Conservation (phyloP, 2,329 filamentous ascomycete species). For the Macrophomina phaseolina region DNA sequence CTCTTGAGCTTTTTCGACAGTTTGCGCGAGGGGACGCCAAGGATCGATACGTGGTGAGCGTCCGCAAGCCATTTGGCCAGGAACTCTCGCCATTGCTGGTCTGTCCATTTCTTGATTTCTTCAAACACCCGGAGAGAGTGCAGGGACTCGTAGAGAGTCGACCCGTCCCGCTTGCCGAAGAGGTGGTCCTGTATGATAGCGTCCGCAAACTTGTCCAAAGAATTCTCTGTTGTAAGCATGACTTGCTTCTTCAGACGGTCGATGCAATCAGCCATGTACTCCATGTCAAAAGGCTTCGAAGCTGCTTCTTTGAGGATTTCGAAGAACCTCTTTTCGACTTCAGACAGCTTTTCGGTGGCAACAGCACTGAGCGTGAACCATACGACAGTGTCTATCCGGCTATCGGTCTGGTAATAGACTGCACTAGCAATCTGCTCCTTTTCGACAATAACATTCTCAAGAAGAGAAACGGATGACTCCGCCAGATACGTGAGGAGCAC, state of each 20-base stretch:
- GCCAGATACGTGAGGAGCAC: conserved; percentile 85
- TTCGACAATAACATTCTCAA: conserved; percentile 92
- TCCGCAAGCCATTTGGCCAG: conserved; percentile 84
- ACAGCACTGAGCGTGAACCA: conserved; percentile 88
- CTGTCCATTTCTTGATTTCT: conserved; percentile 76
- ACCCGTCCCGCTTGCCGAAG: conserved; percentile 85
- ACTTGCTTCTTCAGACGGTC: conserved; percentile 79
- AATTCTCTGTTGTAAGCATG: conserved; percentile 82
- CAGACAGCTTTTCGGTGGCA: conserved; percentile 80
- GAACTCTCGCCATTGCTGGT: conserved; percentile 82
- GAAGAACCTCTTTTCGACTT: conserved; percentile 85
- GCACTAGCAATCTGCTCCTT: conserved; percentile 90
- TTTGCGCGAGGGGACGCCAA: conserved; percentile 83
- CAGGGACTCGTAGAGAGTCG: conserved; percentile 48
- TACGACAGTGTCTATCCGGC: conserved; percentile 80
- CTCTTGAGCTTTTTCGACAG: conserved; percentile 81
- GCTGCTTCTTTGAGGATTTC: conserved; percentile 82
- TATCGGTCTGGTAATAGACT: conserved; percentile 79
- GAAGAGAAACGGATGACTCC: conserved; percentile 87
- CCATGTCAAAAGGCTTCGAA: conserved; percentile 82
- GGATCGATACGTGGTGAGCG: conserved; percentile 83
- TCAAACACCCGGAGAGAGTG: conserved; percentile 62
- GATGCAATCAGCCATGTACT: conserved; percentile 87
- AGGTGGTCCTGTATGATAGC: conserved; percentile 92
- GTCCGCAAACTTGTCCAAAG: conserved; percentile 79